Evolutionary conservation across 2,329 filamentous ascomycete genomes (phyloP), one percentile per base, ranked within the genome.

Genomic region (Alternaria sp.): DNA sequence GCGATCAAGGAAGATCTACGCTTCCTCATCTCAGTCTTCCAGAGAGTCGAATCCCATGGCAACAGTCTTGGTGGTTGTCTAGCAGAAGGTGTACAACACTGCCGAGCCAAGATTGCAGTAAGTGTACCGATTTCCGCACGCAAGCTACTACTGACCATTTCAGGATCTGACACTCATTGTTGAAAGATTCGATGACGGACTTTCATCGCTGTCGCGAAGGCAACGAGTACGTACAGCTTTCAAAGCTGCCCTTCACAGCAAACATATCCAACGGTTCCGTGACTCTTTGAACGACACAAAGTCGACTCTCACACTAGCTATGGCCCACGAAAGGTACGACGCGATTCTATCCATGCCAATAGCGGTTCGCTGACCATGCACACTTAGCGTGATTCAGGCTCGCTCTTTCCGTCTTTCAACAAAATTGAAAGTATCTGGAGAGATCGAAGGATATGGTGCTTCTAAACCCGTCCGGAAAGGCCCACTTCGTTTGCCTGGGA

Each of bases 21-120:
- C 11, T 69, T 64, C 19, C 59, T 68, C 0, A 63, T 64, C 5
- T 66, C 65, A 3, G 55, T 66, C 2, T 68, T 68, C 49, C 57
- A 51, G 17, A 54, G 49, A 12, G 57, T 68, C 13, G 63, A 66
- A 25, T 60, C 21, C 4, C 13, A 32, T 7, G 26, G 55, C 8
- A 19, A 47, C 0, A 52, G 23, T n/a, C 6, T 59, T 11, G 63
- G 63, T 4, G 12, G 57, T 15, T 69, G 60, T 46, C 56, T 68
- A 44, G 46, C 56, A 3, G 65, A 68, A 43, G 65, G 67, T 3
- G 25, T 68, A 9, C 28, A 55, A 5, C 65, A 68, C 36, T 69
- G 61, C 40, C 63, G 63, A 13, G 11, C 55, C 17, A 68, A 68
- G 23, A 19, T 68, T 32, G 17, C 17, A n/a, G 50, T 59, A 21